These are phyloP conservation scores for Trypanosomatidae sp. DNA, from an alignment of 208 protist species.

Conservation along the genomic window DNA sequence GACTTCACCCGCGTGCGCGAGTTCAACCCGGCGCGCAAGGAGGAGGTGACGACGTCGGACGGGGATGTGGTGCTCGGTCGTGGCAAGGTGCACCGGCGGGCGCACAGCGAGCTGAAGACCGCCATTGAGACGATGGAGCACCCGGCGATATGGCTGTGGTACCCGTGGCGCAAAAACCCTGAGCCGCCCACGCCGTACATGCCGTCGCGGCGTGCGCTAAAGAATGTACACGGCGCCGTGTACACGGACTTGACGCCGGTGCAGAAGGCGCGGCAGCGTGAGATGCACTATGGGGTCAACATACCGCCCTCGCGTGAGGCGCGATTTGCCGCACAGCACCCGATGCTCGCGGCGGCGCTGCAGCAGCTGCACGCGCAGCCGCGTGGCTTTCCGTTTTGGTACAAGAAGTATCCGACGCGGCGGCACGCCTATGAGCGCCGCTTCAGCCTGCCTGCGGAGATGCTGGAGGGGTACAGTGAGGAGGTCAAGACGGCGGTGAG, in stretches of 20 bases:
- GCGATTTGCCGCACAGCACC: conserved; percentile 76
- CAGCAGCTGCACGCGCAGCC: conserved; percentile 62
- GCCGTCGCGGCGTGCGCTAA: conserved; percentile 75
- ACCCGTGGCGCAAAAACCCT: conserved; percentile 87
- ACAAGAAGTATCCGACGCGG: conserved; percentile 87
- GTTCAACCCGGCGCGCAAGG: conserved; percentile 72
- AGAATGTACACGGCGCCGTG: conserved; percentile 83
- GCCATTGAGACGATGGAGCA: conserved; percentile 81
- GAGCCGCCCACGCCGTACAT: conserved; percentile 83
- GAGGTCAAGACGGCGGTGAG: conserved; percentile 64
- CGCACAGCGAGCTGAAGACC: conserved; percentile 72
- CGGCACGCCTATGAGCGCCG: conserved; percentile 84
- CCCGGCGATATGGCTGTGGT: conserved; percentile 87
- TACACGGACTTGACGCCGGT: conserved; percentile 64
- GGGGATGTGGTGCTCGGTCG: conserved; percentile 76
- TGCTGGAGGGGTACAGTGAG: conserved; percentile 82
- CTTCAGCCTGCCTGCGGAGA: conserved; percentile 81
- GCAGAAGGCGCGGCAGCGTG: conserved; percentile 82
- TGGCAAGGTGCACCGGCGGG: conserved; percentile 62
- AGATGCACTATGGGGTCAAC: conserved; percentile 83
- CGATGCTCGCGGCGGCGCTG: conserved; percentile 63
- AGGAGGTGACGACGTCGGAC: conserved; percentile 47
- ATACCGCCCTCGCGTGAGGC: conserved; percentile 63
- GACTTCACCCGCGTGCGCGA: conserved; percentile 68
- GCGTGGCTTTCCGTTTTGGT: conserved; percentile 88